Evolutionary conservation across 2,329 filamentous ascomycete genomes (phyloP).

Genomic region (Colletotrichum sp.): DNA sequence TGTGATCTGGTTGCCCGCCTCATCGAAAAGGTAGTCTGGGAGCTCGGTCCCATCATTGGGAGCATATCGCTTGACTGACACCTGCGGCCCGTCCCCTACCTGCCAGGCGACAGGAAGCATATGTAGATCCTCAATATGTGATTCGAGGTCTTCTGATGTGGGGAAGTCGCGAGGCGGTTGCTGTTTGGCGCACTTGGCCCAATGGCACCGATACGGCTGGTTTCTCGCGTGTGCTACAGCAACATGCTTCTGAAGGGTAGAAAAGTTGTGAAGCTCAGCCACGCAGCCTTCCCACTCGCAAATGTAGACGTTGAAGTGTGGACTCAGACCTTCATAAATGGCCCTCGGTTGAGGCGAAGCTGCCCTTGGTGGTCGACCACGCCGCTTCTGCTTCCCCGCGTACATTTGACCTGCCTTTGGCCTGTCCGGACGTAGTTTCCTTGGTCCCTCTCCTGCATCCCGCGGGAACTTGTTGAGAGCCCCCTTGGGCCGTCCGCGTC

Average conservation of each 20-base stretch:
- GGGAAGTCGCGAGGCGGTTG: background rate
- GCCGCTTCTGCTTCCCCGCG: conserved; percentile 42
- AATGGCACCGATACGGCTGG: conserved; percentile 34
- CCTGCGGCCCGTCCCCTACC: conserved; percentile 59
- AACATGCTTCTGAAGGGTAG: conserved; percentile 62
- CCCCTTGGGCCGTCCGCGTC: conserved; percentile 55
- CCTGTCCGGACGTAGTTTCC: conserved; percentile 29
- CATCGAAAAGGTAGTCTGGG: conserved; percentile 57
- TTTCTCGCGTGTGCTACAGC: conserved; percentile 48
- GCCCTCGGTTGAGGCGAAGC: conserved; percentile 42
- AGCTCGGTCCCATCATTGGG: conserved; percentile 30
- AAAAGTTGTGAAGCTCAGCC: conserved; percentile 67
- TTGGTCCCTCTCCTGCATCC: conserved; percentile 16
- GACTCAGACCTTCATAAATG: conserved; percentile 44
- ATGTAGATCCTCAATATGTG: conserved; percentile 60
- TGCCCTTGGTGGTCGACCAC: conserved; percentile 46
- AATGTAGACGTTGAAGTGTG: conserved; percentile 55
- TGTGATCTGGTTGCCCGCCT: conserved; percentile 60
- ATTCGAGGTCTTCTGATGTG: conserved; percentile 40
- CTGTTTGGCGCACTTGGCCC: conserved; percentile 42
- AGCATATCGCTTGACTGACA: conserved; percentile 11
- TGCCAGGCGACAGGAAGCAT: conserved; percentile 61
- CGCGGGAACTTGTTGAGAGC: conserved; percentile 7
- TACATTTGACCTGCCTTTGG: conserved; percentile 24
- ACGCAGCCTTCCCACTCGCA: conserved; percentile 66